Evolutionary conservation across 768 basidiomycete species (phyloP).

Genomic region (Tulasnella sp.): DNA sequence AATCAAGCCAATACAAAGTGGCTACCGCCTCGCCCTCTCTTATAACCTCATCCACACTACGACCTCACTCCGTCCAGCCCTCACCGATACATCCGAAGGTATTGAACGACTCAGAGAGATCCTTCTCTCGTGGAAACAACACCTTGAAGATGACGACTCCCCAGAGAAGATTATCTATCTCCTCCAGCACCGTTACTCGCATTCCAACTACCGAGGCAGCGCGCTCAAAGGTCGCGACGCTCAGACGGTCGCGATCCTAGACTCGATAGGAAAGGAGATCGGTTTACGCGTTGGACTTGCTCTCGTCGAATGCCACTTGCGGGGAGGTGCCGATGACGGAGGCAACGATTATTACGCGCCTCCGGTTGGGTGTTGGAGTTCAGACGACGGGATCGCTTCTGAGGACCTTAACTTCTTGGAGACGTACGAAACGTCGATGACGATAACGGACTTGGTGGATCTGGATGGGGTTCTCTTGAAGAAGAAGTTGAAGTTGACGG

Average conservation of each 20-base stretch:
- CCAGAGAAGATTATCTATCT: conserved; percentile 36
- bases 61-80: background rate
- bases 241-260: conserved; percentile 35
- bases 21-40: conserved; percentile 49
- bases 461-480: background rate
- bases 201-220: conserved; percentile 32
- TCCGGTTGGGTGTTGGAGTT: too few relatives aligned
- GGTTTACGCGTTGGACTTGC: conserved; percentile 42
- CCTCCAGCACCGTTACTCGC: conserved; percentile 40
- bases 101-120: conserved; percentile 34
- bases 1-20: conserved; percentile 47
- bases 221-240: conserved; percentile 44
- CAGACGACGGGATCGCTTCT: too few relatives aligned
- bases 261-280: conserved; percentile 37
- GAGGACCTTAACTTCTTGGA: conserved; percentile 31
- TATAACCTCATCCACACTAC: conserved; percentile 46
- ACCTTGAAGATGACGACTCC: background rate
- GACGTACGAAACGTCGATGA: conserved; percentile 27
- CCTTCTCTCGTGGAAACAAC: conserved; percentile 40
- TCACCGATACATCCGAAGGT: background rate
- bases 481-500: background rate
- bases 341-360: too few relatives aligned
- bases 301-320: conserved; percentile 35
- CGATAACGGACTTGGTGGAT: background rate
- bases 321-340: conserved; percentile 39